Base-by-base conservation (phyloP, 2,329 filamentous ascomycete genomes). In the Whalleya microplaca region DNA sequence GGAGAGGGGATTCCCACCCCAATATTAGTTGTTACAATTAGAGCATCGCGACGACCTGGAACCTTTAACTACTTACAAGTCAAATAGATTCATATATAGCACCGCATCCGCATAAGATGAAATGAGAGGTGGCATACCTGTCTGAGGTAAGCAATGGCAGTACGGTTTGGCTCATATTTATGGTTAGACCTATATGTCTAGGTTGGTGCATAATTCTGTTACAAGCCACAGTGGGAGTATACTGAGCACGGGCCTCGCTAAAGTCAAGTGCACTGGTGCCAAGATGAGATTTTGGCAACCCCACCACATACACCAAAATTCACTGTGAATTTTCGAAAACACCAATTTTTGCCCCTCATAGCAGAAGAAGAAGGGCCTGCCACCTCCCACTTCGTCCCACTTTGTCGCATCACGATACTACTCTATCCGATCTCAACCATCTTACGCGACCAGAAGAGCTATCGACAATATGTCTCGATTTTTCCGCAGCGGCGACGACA, bases 401-500 rank as follows among this genome's bases (percentile, higher is more conserved):
- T 43, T 45, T 27, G 49, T 55, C 47, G 46, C 55, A 41, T 42
- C 23, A 29, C 40, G 14, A 14, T 41, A 21, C 19, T 29, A 18
- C 29, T 8, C 23, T n/a, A 41, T 3, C 27, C 21, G 16, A 43
- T 10, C 12, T 27, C 20, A 29, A 32, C 43, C 43, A 23, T 21
- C 7, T 27, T 37, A 41, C 20, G 6, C 14, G n/a, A 21, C 18
- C 41, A 58, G 37, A 57, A 27, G 60, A 51, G 42, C 20, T 52
- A 56, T 20, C 48, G 66, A 51, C 75, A 90, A 73, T 62, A 95
- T 94, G 90, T 98, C 95, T 84, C 90, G 92, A 81, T 99, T 98
- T 80, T 98, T 98, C 84, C 90, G 92, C 78, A 90, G 90, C 76
- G 90, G 89, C 72, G 82, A 84, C 81, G 93, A 96, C 79, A 97